A percentile compares a stretch with the other conserved stretches of the same genome.
These are phyloP conservation scores for Staphylotrichum tortipilum DNA, from an alignment of 495 filamentous ascomycete genomes.

Conservation along the genomic window DNA sequence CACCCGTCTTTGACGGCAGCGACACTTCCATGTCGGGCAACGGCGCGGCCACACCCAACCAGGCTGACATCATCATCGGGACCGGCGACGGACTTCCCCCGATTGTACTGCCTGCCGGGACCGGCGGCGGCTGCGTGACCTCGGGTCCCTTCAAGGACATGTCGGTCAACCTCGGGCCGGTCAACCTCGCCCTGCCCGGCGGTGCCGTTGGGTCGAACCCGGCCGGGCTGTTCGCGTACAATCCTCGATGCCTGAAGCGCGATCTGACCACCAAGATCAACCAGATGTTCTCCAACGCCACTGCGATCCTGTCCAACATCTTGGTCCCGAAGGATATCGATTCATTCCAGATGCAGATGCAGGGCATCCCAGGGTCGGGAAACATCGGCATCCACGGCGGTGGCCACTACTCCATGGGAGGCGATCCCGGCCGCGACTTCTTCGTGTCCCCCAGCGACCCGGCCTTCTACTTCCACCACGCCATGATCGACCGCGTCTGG, in stretches of 20 bases:
- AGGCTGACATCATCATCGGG: conserved; percentile 14
- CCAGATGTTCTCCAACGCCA: conserved; percentile 37
- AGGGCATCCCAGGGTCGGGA: conserved; percentile 41
- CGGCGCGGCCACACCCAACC: conserved; percentile 37
- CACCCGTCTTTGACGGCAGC: conserved; percentile 54
- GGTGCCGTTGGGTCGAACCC: not conserved
- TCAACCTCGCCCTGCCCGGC: conserved; percentile 15
- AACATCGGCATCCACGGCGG: conserved; percentile 52
- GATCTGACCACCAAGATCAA: conserved; percentile 48
- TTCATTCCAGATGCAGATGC: conserved; percentile 41
- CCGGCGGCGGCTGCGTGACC: conserved; percentile 54
- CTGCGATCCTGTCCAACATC: conserved; percentile 30
- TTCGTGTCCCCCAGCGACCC: conserved; percentile 30
- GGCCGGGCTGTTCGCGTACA: conserved; percentile 26
- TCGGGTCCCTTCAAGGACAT: conserved; percentile 49
- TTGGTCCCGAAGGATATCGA: conserved; percentile 34
- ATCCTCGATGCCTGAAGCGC: conserved; percentile 55
- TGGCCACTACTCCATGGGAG: conserved; percentile 55
- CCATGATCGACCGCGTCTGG: conserved; percentile 55
- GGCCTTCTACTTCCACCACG: conserved; percentile 58
- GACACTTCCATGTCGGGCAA: conserved; percentile 51
- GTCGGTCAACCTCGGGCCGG: conserved; percentile 47
- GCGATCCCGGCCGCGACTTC: conserved; percentile 50
- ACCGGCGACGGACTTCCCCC: conserved; percentile 16
- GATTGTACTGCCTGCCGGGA: conserved; percentile 33